Percentiles rank a stretch among this genome's conserved stretches.
These are phyloP conservation scores for Trichoderma asperellum DNA, from an alignment of 2,329 filamentous ascomycete species.

Conservation along the genomic window DNA sequence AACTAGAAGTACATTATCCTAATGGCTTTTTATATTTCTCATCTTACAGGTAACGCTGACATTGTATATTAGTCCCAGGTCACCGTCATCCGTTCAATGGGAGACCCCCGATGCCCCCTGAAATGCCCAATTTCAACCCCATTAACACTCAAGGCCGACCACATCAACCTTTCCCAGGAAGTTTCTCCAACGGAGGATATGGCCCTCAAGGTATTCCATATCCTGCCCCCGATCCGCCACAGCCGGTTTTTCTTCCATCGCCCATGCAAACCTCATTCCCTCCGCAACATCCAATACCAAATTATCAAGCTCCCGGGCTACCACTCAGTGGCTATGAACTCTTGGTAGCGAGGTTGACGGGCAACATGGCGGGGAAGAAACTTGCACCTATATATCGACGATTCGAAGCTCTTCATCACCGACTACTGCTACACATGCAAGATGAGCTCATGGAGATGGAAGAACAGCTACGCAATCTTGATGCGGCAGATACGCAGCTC, in stretches of 20 bases:
- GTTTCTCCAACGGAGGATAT: conserved; percentile 18
- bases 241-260: conserved; percentile 4
- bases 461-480: conserved; percentile 72
- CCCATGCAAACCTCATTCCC: conserved; percentile 18
- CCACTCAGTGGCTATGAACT: conserved; percentile 64
- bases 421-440: conserved; percentile 79
- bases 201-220: conserved; percentile 24
- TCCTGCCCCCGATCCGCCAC: background rate
- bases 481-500: conserved; percentile 59
- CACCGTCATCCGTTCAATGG: conserved; percentile 6
- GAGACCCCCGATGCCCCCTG: background rate
- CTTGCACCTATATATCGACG: conserved; percentile 74
- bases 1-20: background rate
- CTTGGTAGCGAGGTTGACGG: conserved; percentile 58
- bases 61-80: background rate
- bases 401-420: conserved; percentile 81
- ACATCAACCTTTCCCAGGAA: background rate
- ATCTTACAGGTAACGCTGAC: background rate
- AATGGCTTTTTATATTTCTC: background rate
- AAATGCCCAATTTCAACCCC: background rate
- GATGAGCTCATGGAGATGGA: conserved; percentile 84
- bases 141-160: conserved; percentile 15
- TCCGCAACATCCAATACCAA: conserved; percentile 8
- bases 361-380: conserved; percentile 33
- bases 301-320: conserved; percentile 41